Base-by-base conservation (phyloP, 2,329 filamentous ascomycete species). In the Penicillium sp. region DNA sequence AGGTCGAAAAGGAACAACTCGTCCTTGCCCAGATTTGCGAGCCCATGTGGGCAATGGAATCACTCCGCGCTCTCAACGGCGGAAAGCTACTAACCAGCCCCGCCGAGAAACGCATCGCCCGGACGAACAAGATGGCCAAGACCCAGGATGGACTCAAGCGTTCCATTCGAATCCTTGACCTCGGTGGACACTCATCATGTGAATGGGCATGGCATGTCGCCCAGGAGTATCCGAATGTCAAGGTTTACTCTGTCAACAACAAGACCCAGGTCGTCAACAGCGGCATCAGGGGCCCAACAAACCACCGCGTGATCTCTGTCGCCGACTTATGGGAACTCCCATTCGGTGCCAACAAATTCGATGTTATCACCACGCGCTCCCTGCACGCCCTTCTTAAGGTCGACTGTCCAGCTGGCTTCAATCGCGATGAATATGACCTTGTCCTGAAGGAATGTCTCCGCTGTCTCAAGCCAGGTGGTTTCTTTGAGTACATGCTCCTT, bases 201-300 rank as follows among this genome's bases (percentile, higher is more conserved):
- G 92, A 96, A 74, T 99, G 95, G 95, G 93, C 90, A 22, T 99
- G 95, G 95, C 88, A 95, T 70, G 90, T 91, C 56, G 92, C 95
- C 1, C 82, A 90, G 48, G 89, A 93, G 72, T 95, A 93, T 74
- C 91, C 90, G 19, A 88, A 91, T 71, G 84, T 90, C 55, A 92
- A 91, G 72, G 86, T 97, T 53, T 96, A 93, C 78, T 97, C 93
- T 0, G 91, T 93, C 53, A 90, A 89, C 37, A 91, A 88, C 62
- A 89, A 90, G 74, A 84, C 86, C 37, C 88, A 91, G 70, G 77
- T 87, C 29, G 86, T 87, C 67, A 90, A 90, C 73, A 85, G 84
- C 58, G 90, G 90, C 67, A 86, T 95, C 64, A 88, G 89, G 26
- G 93, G 92, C 2, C 95, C 95, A 1, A 77, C 85, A 33, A 99